These are phyloP conservation scores for Populus nigra DNA, from an alignment of 345 rosid genomes.

Conservation along the genomic window DNA sequence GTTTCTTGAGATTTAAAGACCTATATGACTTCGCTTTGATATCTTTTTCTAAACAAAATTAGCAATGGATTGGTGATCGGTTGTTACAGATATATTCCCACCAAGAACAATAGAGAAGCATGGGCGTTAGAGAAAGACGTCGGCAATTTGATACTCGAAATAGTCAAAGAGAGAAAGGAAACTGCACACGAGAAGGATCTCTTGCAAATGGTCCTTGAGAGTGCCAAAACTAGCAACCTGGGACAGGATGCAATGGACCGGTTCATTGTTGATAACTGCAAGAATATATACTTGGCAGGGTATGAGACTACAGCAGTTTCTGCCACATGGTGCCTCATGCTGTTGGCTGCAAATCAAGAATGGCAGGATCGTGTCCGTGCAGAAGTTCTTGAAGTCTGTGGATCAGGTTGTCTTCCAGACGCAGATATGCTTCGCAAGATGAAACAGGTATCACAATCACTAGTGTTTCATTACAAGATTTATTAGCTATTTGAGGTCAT, in stretches of 20 bases:
- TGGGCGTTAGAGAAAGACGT: conserved; percentile 45
- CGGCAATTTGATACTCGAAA: conserved; percentile 21
- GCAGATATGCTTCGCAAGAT: conserved; percentile 29
- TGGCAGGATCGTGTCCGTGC: conserved; percentile 48
- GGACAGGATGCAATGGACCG: conserved; percentile 18
- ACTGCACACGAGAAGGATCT: conserved; percentile 28
- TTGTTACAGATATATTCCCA: conserved; percentile 28
- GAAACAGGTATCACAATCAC: conserved; percentile 30
- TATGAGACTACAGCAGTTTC: conserved; percentile 44
- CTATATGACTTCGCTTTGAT: too few relatives aligned
- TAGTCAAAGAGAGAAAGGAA: conserved; percentile 30
- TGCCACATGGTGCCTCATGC: conserved; percentile 46
- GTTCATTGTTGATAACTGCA: conserved; percentile 50
- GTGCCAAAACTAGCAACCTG: conserved; percentile 27
- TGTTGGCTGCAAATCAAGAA: conserved; percentile 42
- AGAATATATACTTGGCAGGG: conserved; percentile 49
- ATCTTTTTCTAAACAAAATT: too few relatives aligned
- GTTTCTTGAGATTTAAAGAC: too few relatives aligned
- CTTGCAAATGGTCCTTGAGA: conserved; percentile 35
- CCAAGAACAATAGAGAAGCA: conserved; percentile 32
- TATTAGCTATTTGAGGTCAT: too few relatives aligned
- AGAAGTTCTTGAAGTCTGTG: conserved; percentile 35
- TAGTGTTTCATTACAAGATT: too few relatives aligned
- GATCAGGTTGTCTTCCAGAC: conserved; percentile 21
- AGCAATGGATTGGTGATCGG: background rate